Evolutionary conservation across 2,329 filamentous ascomycete species (phyloP).

Genomic region (Pseudogymnoascus sp.): DNA sequence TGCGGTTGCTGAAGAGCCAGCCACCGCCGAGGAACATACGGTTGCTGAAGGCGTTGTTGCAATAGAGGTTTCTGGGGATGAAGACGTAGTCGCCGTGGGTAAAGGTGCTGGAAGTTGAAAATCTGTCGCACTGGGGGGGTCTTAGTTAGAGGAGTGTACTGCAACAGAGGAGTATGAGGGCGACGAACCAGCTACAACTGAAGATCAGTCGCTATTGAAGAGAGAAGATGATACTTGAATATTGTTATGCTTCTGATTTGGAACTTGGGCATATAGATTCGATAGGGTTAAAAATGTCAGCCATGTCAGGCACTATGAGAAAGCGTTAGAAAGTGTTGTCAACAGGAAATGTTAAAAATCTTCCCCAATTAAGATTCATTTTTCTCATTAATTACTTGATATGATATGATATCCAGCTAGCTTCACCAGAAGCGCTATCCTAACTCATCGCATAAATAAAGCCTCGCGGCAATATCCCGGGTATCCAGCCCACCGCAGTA

Average conservation of each 20-base stretch:
- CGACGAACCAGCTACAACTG: background rate
- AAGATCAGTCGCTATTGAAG: background rate
- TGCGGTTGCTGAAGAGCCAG: background rate
- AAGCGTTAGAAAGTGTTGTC: background rate
- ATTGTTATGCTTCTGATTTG: background rate
- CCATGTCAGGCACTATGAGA: background rate
- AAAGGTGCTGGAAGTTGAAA: background rate
- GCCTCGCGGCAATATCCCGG: background rate
- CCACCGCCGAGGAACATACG: background rate
- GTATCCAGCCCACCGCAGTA: background rate
- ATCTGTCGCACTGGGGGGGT: background rate
- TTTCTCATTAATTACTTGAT: background rate
- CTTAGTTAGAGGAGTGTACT: no score
- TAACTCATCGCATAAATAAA: background rate
- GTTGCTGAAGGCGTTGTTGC: background rate
- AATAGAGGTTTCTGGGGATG: background rate
- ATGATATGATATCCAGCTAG: background rate
- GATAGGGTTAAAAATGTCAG: background rate
- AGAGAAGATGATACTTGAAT: background rate
- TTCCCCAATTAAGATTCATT: background rate
- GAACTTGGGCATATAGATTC: background rate
- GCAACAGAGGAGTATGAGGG: background rate
- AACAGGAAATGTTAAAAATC: background rate
- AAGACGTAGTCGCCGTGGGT: background rate
- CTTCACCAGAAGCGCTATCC: background rate